Evolutionary conservation across 352 stramenopile genomes (phyloP).

Genomic region (Pythium biforme): DNA sequence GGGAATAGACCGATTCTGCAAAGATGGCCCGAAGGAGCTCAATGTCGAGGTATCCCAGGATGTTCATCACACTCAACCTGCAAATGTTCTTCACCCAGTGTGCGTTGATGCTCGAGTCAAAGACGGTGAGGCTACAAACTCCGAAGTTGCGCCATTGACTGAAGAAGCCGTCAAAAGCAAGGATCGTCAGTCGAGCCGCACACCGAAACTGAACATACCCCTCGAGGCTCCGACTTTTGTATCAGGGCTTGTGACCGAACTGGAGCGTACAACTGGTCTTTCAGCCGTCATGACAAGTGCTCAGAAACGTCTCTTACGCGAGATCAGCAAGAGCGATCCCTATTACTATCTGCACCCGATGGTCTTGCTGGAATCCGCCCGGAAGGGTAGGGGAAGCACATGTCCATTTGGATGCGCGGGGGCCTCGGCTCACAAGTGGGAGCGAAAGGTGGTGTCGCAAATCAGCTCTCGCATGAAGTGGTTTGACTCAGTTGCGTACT

Average conservation of each 20-base stretch:
- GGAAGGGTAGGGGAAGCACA: slow-evolving; percentile 13
- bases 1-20: background rate
- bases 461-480: slow-evolving; percentile 81
- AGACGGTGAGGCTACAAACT: background rate
- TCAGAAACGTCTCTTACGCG: slow-evolving; percentile 55
- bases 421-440: slow-evolving; percentile 53
- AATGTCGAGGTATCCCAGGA: no score
- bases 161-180: background rate
- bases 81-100: background rate
- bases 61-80: background rate
- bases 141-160: background rate
- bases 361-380: slow-evolving; percentile 19
- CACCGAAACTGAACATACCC: slow-evolving; percentile 10
- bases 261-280: slow-evolving; percentile 43
- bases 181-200: background rate
- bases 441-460: slow-evolving; percentile 69
- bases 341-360: slow-evolving; percentile 70
- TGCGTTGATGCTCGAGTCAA: background rate
- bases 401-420: slow-evolving; percentile 62
- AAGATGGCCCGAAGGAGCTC: no score
- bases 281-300: slow-evolving; percentile 69
- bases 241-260: slow-evolving; percentile 34
- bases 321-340: slow-evolving; percentile 63
- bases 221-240: slow-evolving; percentile 19
- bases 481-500: slow-evolving; percentile 74